Conservation (phyloP, 73 alveolate species). For the Paramecium octaurelia region DNA sequence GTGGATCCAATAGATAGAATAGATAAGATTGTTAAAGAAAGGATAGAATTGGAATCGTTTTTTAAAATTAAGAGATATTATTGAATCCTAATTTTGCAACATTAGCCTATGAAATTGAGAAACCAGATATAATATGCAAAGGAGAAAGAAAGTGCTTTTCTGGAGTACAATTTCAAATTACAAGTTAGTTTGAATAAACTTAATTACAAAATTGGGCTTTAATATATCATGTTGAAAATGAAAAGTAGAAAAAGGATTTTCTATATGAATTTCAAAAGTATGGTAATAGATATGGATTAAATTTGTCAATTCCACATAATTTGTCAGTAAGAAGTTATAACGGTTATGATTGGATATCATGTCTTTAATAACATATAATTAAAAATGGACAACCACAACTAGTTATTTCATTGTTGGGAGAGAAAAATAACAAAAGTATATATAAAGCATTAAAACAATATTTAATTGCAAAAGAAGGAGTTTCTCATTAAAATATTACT, state of each 20-base stretch:
- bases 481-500: background rate
- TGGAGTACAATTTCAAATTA: background rate
- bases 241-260: background rate
- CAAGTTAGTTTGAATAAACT: background rate
- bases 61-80: background rate
- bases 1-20: conserved; percentile 67
- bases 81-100: background rate
- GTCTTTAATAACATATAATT: background rate
- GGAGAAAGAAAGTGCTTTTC: background rate
- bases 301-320: background rate
- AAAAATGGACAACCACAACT: background rate
- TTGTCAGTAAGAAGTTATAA: background rate
- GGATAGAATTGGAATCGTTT: background rate
- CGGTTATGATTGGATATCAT: background rate
- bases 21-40: background rate
- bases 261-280: background rate
- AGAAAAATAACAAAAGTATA: background rate
- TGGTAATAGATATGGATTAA: background rate
- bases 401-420: background rate
- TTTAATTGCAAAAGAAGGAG: background rate
- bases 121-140: background rate
- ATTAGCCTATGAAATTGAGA: background rate
- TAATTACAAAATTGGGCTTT: background rate
- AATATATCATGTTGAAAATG: background rate
- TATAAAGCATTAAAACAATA: background rate